A percentile compares a stretch with the other conserved stretches of the same genome.
Evolutionary conservation across 1,284 basidiomycete species (phyloP).

Genomic region (Hymenochaete sp.): DNA sequence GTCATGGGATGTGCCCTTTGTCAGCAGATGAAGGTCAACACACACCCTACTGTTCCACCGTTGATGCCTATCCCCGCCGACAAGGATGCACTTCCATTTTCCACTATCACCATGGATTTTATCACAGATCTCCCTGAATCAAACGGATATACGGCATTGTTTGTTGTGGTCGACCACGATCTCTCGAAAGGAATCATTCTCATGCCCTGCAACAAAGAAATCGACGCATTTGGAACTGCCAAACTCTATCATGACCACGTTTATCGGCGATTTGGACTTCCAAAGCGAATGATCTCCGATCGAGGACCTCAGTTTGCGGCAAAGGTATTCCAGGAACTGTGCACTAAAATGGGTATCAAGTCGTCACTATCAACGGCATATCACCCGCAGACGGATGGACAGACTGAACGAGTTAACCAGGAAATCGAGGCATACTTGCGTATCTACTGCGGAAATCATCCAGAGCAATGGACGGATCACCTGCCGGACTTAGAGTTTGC

Average conservation of each 20-base stretch:
- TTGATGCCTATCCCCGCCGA: conserved; percentile 1
- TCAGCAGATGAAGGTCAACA: conserved; percentile 27
- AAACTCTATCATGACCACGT: conserved; percentile 23
- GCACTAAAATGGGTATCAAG: not conserved
- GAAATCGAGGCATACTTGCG: conserved; percentile 21
- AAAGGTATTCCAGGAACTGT: conserved; percentile 21
- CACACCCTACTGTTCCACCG: conserved; percentile 14
- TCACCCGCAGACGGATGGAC: conserved; percentile 24
- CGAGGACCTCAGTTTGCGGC: conserved; percentile 30
- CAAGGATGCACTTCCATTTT: not conserved
- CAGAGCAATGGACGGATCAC: conserved; percentile 26
- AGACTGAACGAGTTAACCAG: conserved; percentile 26
- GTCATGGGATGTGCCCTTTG: conserved; percentile 32
- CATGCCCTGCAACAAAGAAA: conserved; percentile 24
- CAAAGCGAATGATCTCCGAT: conserved; percentile 29
- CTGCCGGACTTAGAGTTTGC: conserved; percentile 23
- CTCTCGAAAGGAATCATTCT: conserved; percentile 25
- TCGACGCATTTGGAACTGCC: conserved; percentile 24
- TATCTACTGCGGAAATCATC: conserved; percentile 21
- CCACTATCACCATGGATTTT: conserved; percentile 14
- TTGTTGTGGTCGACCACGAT: conserved; percentile 31
- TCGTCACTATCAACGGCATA: conserved; percentile 6
- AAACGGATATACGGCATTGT: conserved; percentile 29
- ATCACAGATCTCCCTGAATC: conserved; percentile 26
- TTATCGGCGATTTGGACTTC: conserved; percentile 28